Conservation (phyloP, 2,329 filamentous ascomycete genomes). For the Aspergillus novoparasiticus region DNA sequence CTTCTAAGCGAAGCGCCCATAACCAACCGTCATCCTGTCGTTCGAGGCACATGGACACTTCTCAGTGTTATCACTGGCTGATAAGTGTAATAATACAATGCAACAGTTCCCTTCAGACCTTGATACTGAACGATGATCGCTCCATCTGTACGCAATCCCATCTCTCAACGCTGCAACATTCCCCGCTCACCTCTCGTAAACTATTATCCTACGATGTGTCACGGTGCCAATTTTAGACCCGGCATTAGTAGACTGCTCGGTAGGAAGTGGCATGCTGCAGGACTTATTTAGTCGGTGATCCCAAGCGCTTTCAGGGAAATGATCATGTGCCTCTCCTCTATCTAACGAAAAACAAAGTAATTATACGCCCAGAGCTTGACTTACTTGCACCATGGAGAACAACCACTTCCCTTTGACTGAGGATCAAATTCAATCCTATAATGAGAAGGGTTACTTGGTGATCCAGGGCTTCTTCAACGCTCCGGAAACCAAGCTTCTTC, state of each 20-base stretch:
- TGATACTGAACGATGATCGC: neutral
- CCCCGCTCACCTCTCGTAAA: constrained; percentile 3
- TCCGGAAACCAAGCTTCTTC: constrained; percentile 23
- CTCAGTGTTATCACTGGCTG: neutral
- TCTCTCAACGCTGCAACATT: neutral
- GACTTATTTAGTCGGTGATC: constrained; percentile 8
- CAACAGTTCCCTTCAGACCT: neutral
- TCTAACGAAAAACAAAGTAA: neutral
- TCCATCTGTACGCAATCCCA: neutral
- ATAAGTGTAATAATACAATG: neutral
- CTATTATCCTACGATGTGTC: neutral
- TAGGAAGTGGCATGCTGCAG: neutral
- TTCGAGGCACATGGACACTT: constrained; percentile 2
- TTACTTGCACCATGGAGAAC: constrained; percentile 22
- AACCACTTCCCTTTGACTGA: constrained; percentile 20
- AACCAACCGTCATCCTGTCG: neutral
- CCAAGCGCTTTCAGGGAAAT: constrained; percentile 4
- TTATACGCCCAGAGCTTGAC: neutral
- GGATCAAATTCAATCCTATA: constrained; percentile 29
- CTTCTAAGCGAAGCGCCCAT: neutral
- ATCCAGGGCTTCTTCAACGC: constrained; percentile 26
- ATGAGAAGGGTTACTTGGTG: constrained; percentile 34
- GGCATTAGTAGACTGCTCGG: neutral
- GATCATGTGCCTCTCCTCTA: neutral
- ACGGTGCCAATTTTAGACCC: neutral